Percentiles rank a stretch among this genome's conserved stretches.
Evolutionary conservation across 768 basidiomycete genomes (phyloP).

Genomic region (Suillus subaureus): DNA sequence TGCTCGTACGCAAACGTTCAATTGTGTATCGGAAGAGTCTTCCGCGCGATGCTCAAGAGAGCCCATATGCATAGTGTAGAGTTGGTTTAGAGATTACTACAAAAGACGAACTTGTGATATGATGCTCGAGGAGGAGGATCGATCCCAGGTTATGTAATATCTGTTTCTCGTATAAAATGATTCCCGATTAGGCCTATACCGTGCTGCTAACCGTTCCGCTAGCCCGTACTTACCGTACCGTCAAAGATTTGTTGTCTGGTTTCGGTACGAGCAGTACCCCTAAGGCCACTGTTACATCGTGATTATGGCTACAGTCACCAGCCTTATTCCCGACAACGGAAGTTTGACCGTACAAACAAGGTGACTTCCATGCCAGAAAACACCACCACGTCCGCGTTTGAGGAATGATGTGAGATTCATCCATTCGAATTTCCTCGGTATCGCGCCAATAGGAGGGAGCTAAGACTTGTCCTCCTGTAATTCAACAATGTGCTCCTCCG

Average conservation of each 20-base stretch:
- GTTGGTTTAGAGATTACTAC: not conserved
- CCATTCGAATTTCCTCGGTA: not conserved
- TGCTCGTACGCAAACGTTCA: not conserved
- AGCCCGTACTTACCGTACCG: not conserved
- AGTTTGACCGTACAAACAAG: not conserved
- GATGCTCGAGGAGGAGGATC: not conserved
- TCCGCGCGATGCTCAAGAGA: not conserved
- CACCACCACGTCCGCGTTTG: not conserved
- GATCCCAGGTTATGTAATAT: not conserved
- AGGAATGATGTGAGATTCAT: not conserved
- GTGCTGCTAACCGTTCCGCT: not conserved
- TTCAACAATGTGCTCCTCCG: not conserved
- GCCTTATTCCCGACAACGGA: not conserved
- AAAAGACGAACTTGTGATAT: not conserved
- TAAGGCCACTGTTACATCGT: not conserved
- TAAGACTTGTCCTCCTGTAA: not conserved
- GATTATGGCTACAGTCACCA: not conserved
- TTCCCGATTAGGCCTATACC: not conserved
- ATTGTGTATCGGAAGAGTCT: not conserved
- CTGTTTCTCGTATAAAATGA: not conserved
- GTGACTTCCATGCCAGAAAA: not conserved
- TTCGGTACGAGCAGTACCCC: not conserved
- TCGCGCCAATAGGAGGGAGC: not conserved
- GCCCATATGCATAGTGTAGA: not conserved
- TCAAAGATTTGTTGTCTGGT: not conserved